Evolutionary conservation across 108 stramenopile genomes (phyloP), one percentile per base, ranked within the genome.

Genomic region (Aurantiochytrium sp.): DNA sequence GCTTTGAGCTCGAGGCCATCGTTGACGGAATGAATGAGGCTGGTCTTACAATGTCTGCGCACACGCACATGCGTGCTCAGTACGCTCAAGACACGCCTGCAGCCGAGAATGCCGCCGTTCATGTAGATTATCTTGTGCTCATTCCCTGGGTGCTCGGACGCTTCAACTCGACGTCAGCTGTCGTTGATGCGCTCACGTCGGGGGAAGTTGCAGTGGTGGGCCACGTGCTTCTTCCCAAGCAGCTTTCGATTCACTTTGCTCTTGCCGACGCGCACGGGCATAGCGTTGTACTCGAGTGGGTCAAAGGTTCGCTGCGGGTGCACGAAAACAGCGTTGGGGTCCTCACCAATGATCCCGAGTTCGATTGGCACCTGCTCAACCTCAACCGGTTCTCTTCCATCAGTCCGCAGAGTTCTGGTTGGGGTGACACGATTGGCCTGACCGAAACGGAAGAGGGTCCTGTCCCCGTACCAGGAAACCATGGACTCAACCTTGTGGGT

Each of bases 21-120:
- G 72, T 23, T 8, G 89, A 89, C 5, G 89, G 89, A 14, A 89
- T 89, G 89, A 89, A 89, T 29, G 89, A 89, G 49, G 21, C 55
- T 6, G 89, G 89, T 16, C 59, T 89, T 0, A 87, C 55, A 16
- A 73, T 89, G 58, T 44, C 42, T 3, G 72, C 43, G 23, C 89
- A 89, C 53, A 89, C 89, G 21, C 58, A 44, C 21, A n/a, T 35
- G 6, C 23, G 45, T 5, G 73, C 89, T 8, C 25, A 57, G 0
- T 89, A 89, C 59, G 69, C 69, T 25, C 53, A 89, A 44, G 45
- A 44, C 19, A 72, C 71, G 53, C 8, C 19, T 55, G 25, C 16
- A 5, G 71, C 47, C 19, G 19, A 6, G 12, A 42, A 35, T 19
- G 42, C 55, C n/a, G 28, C 55, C 43, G 14, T 72, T 8, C 59